Base-by-base conservation (phyloP, 345 rosid species). In the Salix koriyanagi region DNA sequence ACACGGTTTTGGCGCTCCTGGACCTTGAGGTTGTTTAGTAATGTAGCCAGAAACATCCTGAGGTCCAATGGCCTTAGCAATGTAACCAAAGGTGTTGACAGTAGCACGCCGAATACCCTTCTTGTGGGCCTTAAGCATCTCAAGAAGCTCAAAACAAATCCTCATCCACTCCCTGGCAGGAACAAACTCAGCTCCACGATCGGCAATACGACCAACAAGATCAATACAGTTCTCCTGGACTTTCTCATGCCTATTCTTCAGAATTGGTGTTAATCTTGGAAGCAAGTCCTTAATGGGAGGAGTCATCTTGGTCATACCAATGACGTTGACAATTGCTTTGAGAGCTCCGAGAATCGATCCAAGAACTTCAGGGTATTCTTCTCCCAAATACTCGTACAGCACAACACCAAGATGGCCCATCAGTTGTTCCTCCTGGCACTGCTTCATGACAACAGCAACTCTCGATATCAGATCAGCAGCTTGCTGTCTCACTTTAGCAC, bases 151-250 rank as follows among this genome's bases (percentile, higher is more conserved):
- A 70, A 96, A 96, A 82, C 97, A 93, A 41, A 96, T 96, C 85
- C 97, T 87, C 99, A 96, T 96, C 99, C 98, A 92, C 82, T 96
- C 99, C 79, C 98, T 93, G 26, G 99, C 99, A 16, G 99, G 98
- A 74, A 96, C 98, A 84, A 96, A 96, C 94, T 96, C 98, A 16
- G 98, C 98, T 74, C 99, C 98, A 83, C 99, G 97, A 79, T 96
- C 99, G 42, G 99, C 99, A 80, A 96, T 96, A 75, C 99, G 91
- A 68, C 98, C 99, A 66, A 96, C 99, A 62, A 96, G 98, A 73
- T 96, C 99, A 62, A 96, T 94, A 75, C 99, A 96, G 80, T 96
- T 96, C 81, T 96, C 99, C 83, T 96, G 99, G 77, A 96, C 98
- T 77, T 96, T 96, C 91, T 96, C 99, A 36, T 96, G 99, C 72